Evolutionary conservation across 2,329 filamentous ascomycete genomes (phyloP), one percentile per base, ranked within the genome.

Genomic region (Aspergillus niger): DNA sequence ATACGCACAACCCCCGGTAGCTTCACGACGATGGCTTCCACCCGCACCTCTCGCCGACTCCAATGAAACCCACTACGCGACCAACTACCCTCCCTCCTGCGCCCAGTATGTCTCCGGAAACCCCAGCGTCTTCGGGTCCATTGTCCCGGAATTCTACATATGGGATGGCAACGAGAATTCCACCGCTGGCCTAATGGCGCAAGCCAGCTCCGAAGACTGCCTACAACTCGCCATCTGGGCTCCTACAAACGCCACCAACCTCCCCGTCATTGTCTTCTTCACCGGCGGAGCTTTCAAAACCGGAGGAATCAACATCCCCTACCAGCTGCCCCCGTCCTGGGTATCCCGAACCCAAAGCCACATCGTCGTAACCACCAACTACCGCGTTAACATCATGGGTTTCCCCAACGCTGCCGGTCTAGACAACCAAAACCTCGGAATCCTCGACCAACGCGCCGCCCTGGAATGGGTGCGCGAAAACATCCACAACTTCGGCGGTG

Each of bases 161-260:
- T 53, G 32, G 32, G 26, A 53, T 22, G 51, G 17, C 0, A 24
- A 43, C 8, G 26, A 53, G 20, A 53, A 53, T 22, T 38, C 22
- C 20, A 53, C 51, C 10, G 51, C 51, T 5, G 51, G 22, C 3
- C 13, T 24, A 11, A 41, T 53, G 32, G 51, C 51, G 1, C 32
- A 53, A 11, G 15, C 36, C 51, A 53, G 51, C 36, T 24, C 51
- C 2, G 51, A 53, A 10, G 51, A 53, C 51, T 53, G 51, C 51
- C 32, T 53, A 3, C 51, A 53, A n/a, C 51, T 53, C n/a, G 51
- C 51, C 22, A 41, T 53, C 36, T 53, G 51, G 51, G 17, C 51
- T 2, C 51, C 51, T 11, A 22, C 51, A 22, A 53, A 53, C 20
- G 51, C 36, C 20, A 41, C 36, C 22, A 39, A 41, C 7, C 51